Base-by-base conservation (phyloP, 2,329 filamentous ascomycete genomes). In the Aureobasidium sp. region DNA sequence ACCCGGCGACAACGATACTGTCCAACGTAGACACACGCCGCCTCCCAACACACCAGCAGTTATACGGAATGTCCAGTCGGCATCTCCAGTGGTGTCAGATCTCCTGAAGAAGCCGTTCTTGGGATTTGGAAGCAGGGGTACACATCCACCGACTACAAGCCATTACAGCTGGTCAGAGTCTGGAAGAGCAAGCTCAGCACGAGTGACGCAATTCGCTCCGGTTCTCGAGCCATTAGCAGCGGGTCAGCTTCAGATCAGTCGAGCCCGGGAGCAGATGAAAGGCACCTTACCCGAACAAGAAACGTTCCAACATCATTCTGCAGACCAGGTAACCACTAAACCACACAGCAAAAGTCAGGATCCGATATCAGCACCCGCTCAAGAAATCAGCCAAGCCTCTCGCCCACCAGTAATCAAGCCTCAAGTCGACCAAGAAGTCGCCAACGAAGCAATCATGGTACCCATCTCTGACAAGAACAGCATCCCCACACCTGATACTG, bases 81-180 rank as follows among this genome's bases (percentile, higher is more conserved):
- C 15, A 50, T 42, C 57, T n/a, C 37, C 45, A 7, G 45, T 50
- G 29, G 27, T 70, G 19, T 66, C 74, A 22, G 73, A 76, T 56
- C 62, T 71, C 11, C 67, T 72, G 11, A 69, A 71, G 9, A 73
- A 71, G 48, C 67, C 70, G 12, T 75, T 74, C 62, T 66, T 76
- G 15, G 74, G 71, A 2, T 75, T 74, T 61, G 74, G 72, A 35
- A 72, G 70, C 64, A 73, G 68, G 68, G 70, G 70, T 9, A 67
- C 65, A 29, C 64, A 66, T 14, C 70, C 64, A 9, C 62, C 63
- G 1, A 63, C 35, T 29, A 56, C 27, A 27, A 73, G 72, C 62
- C 72, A 70, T 66, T 44, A 47, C 44, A 58, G 37, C 19, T 58
- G 54, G 54, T 58, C 54, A 15, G 42, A 58, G 12, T 48, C 54